phyloP scores from a whole-genome alignment of 306 rosid genomes.

The Neltuma alba region DNA sequence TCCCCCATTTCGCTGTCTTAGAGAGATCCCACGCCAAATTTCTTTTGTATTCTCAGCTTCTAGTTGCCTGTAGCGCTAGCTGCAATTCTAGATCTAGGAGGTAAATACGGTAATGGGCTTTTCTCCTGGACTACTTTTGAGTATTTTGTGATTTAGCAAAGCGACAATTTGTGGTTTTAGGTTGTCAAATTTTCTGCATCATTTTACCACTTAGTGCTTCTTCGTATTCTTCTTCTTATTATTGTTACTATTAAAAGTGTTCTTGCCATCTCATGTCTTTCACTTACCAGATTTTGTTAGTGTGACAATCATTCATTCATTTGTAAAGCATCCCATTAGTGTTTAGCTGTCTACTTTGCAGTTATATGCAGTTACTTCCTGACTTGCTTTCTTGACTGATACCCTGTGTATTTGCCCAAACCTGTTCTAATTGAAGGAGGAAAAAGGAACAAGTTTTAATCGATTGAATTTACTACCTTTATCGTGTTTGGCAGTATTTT shows the following conservation, averaged over 20 bases:
- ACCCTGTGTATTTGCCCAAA: not conserved
- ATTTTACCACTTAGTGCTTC: not conserved
- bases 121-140: not conserved
- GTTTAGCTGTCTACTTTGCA: not conserved
- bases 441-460: not conserved
- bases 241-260: not conserved
- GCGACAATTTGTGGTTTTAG: not conserved
- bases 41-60: constrained; percentile 22
- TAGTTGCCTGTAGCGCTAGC: constrained; percentile 29
- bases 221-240: not conserved
- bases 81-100: constrained; percentile 30
- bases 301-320: not conserved
- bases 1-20: constrained; percentile 29
- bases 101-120: not conserved
- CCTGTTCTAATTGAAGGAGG: not conserved
- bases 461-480: not conserved
- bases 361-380: constrained; percentile 22
- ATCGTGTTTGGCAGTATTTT: not conserved
- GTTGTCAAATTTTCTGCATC: constrained; percentile 9
- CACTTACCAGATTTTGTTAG: not conserved
- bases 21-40: constrained; percentile 33
- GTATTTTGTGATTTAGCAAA: constrained; percentile 8
- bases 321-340: not conserved
- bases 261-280: not conserved
- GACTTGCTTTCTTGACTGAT: not conserved